These are phyloP conservation scores for Suillus lakei DNA, from an alignment of 768 basidiomycete genomes.

Conservation along the genomic window DNA sequence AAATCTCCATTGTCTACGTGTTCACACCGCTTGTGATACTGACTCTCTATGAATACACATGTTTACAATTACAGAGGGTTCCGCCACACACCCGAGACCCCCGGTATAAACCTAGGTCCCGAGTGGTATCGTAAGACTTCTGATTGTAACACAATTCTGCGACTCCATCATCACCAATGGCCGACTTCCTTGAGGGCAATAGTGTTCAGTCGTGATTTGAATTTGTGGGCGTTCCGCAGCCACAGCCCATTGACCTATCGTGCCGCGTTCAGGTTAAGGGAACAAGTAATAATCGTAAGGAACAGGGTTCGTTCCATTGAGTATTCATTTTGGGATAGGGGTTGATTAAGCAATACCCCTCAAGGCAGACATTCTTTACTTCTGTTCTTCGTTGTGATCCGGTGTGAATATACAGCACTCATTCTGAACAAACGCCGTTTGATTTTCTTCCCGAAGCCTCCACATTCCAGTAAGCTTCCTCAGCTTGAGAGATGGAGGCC, in stretches of 20 bases:
- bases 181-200: background rate
- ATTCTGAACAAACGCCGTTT: background rate
- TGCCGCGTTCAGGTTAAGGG: background rate
- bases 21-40: background rate
- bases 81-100: no score
- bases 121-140: background rate
- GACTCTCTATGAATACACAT: background rate
- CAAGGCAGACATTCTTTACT: background rate
- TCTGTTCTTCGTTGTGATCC: background rate
- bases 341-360: background rate
- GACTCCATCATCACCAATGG: background rate
- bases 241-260: background rate
- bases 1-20: background rate
- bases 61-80: background rate
- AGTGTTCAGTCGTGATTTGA: background rate
- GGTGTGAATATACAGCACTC: background rate
- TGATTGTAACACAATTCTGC: background rate
- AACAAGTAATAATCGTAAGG: no score
- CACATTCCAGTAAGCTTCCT: background rate
- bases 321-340: background rate
- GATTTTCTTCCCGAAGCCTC: background rate
- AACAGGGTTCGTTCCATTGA: no score
- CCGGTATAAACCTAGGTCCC: background rate
- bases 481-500: background rate
- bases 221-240: background rate